A percentile compares a stretch with the other conserved stretches of the same genome.
phyloP scores from a whole-genome alignment of 2,329 filamentous ascomycete species.

The Trichoderma sp. region DNA sequence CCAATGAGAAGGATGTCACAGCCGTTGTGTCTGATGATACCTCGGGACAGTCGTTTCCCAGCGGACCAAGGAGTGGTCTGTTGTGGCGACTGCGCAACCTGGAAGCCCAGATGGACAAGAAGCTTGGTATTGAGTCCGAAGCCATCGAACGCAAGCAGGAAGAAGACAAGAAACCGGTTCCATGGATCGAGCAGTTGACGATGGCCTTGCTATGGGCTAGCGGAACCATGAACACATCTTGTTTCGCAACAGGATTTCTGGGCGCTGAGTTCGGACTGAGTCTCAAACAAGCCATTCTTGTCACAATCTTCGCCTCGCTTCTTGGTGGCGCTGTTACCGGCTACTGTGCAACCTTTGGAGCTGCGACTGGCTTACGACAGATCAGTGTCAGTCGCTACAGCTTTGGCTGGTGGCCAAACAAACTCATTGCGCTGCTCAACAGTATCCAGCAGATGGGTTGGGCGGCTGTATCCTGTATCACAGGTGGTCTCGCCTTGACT shows the following conservation, averaged over 20 bases:
- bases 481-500: slow-evolving; percentile 47
- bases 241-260: slow-evolving; percentile 51
- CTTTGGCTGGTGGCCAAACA: slow-evolving; percentile 51
- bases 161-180: slow-evolving; percentile 35
- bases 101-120: slow-evolving; percentile 44
- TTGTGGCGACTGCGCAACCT: slow-evolving; percentile 39
- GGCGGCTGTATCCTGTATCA: slow-evolving; percentile 49
- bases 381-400: slow-evolving; percentile 49
- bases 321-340: slow-evolving; percentile 35
- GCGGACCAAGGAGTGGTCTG: slow-evolving; percentile 25
- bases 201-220: slow-evolving; percentile 54
- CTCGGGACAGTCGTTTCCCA: not conserved
- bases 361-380: slow-evolving; percentile 49
- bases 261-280: slow-evolving; percentile 48
- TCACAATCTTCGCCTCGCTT: slow-evolving; percentile 46
- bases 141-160: slow-evolving; percentile 45
- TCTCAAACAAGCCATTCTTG: slow-evolving; percentile 42
- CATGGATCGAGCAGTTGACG: slow-evolving; percentile 41
- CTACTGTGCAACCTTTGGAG: slow-evolving; percentile 50
- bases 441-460: slow-evolving; percentile 45
- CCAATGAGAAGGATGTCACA: not conserved
- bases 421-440: slow-evolving; percentile 46
- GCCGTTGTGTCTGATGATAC: slow-evolving; percentile 12
- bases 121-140: slow-evolving; percentile 48
- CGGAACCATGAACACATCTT: slow-evolving; percentile 49